Base-by-base conservation (phyloP, 108 stramenopile species). In the Cyclotella choctawhatcheeana region DNA sequence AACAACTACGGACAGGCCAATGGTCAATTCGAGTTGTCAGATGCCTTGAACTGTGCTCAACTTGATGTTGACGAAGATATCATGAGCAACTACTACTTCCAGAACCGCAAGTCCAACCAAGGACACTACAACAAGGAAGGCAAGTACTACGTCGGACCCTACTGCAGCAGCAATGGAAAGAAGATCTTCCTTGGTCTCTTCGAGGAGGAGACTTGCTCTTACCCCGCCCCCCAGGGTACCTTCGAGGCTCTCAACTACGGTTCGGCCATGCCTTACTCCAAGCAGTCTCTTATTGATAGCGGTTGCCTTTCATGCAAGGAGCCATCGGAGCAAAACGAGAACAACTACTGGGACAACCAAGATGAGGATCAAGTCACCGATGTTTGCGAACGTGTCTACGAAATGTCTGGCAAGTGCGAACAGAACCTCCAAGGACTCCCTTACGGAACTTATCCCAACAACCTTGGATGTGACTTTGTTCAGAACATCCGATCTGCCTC, bases 321-420 rank as follows among this genome's bases (percentile, higher is more conserved):
- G 24, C 80, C 64, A 48, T 53, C 67, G 10, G 60, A 85, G 27
- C 70, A 88, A 24, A 48, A 89, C 5, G 33, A 86, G 29, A 43
- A 77, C 26, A 77, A 77, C 76, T 34, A 71, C 53, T 65, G 55
- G 54, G 74, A 81, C 24, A 25, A 54, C 10, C 35, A 71, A 53
- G 77, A 79, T 60, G 58, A 55, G 10, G 77, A 82, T 58, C 50
- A 74, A 35, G 81, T 86, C 33, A 72, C 71, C 56, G 89, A 93
- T 18, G 84, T 90, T 63, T 94, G 93, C 66, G 76, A 82, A 29
- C 44, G 67, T 21, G 64, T 92, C 1, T 92, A 94, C 66, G 85
- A 89, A 24, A 66, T 27, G 22, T 73, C 91, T 26, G 93, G 86
- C 69, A 94, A 94, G 85, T 94, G 93, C 75, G 93, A 94, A 64